Percentiles rank a stretch among this genome's conserved stretches.
Conservation (phyloP, 495 filamentous ascomycete genomes). For the Cudoniella acicularis region DNA sequence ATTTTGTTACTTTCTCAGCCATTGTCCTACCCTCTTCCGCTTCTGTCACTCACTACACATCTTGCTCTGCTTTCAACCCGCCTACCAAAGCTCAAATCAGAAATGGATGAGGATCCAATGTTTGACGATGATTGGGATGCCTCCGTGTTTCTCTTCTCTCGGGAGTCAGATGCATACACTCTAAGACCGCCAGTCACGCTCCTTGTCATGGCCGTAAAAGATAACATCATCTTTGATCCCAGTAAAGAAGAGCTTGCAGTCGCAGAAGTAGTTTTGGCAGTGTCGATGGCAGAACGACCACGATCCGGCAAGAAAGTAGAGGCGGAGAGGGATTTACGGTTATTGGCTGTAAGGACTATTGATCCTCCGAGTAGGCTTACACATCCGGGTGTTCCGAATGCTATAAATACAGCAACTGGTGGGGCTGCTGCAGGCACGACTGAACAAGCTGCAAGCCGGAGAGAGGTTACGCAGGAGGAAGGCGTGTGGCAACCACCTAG, state of each 20-base stretch:
- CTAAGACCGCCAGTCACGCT: slow-evolving; percentile 76
- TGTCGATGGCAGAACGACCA: slow-evolving; percentile 55
- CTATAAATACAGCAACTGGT: slow-evolving; percentile 60
- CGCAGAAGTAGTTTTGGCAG: slow-evolving; percentile 80
- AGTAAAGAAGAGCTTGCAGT: slow-evolving; percentile 86
- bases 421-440: slow-evolving; percentile 32
- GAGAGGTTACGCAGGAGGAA: slow-evolving; percentile 54
- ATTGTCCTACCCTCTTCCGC: slow-evolving; percentile 84
- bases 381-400: slow-evolving; percentile 54
- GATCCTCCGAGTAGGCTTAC: slow-evolving; percentile 70
- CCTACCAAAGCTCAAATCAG: slow-evolving; percentile 77
- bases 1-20: slow-evolving; percentile 91
- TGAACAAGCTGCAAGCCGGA: slow-evolving; percentile 37
- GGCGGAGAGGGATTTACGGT: slow-evolving; percentile 31
- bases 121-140: slow-evolving; percentile 98
- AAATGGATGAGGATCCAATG: slow-evolving; percentile 88
- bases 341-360: slow-evolving; percentile 64
- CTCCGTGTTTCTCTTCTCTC: slow-evolving; percentile 70
- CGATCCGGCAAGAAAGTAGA: slow-evolving; percentile 24
- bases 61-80: slow-evolving; percentile 89
- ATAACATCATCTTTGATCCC: slow-evolving; percentile 93
- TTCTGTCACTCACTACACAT: slow-evolving; percentile 89
- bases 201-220: slow-evolving; percentile 79
- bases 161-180: slow-evolving; percentile 28
- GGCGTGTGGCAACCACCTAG: slow-evolving; percentile 77